A percentile compares a stretch with the other conserved stretches of the same genome.
Evolutionary conservation across 805 yeast genomes (phyloP).

Genomic region (Kluyveromyces nonfermentans): DNA sequence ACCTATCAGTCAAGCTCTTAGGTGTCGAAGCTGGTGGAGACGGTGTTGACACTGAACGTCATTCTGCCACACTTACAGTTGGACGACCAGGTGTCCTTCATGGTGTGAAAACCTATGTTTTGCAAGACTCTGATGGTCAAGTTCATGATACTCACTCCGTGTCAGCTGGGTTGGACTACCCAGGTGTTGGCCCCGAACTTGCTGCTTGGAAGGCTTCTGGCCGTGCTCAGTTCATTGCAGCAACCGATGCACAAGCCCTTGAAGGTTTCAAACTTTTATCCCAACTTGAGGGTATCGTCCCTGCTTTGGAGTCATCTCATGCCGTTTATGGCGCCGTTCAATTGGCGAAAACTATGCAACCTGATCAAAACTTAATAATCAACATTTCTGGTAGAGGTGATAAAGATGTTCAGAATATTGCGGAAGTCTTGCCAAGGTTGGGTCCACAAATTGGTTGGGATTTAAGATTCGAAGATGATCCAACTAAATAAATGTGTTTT

Average conservation of each 20-base stretch:
- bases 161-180: conserved; percentile 97
- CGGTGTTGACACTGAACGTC: conserved; percentile 80
- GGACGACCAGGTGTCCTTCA: conserved; percentile 98
- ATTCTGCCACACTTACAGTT: conserved; percentile 90
- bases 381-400: conserved; percentile 98
- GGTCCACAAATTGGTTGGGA: conserved; percentile 97
- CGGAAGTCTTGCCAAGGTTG: conserved; percentile 79
- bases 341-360: conserved; percentile 72
- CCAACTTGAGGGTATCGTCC: conserved; percentile 95
- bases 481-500: conserved; percentile 10
- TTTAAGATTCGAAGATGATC: conserved; percentile 61
- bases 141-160: conserved; percentile 96
- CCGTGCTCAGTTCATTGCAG: conserved; percentile 83
- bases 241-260: conserved; percentile 91
- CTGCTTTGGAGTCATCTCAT: conserved; percentile 96
- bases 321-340: conserved; percentile 88
- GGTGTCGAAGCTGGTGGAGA: conserved; percentile 99
- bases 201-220: conserved; percentile 93
- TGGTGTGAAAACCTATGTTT: conserved; percentile 89
- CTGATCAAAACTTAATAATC: conserved; percentile 75
- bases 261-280: conserved; percentile 82
- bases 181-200: conserved; percentile 98
- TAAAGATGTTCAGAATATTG: conserved; percentile 96
- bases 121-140: conserved; percentile 91
- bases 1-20: conserved; percentile 61